These are phyloP conservation scores for Coemansia sp. DNA, from an alignment of 192 early-diverging fungal species.

Conservation along the genomic window DNA sequence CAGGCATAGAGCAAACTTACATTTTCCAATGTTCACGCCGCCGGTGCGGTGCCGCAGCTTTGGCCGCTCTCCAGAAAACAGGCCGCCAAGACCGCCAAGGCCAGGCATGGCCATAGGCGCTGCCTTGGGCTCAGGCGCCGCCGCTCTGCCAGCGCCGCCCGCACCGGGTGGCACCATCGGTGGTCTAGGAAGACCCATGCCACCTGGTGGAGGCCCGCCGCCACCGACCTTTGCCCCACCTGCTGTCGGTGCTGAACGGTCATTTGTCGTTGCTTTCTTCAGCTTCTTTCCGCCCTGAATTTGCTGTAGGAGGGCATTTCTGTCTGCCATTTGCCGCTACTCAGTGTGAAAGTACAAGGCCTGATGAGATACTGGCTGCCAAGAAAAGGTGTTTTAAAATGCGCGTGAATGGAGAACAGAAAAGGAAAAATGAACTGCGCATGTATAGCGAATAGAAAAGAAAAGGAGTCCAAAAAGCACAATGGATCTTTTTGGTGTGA, in stretches of 20 bases:
- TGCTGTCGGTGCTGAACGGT: slow-evolving; percentile 62
- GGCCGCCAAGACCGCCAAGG: slow-evolving; percentile 60
- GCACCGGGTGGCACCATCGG: slow-evolving; percentile 30
- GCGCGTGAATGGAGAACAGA: too few relatives aligned
- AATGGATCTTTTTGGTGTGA: too few relatives aligned
- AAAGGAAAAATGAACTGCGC: too few relatives aligned
- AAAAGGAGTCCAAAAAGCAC: too few relatives aligned
- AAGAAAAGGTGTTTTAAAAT: too few relatives aligned
- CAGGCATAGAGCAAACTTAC: slow-evolving; percentile 14
- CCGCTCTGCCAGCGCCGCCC: slow-evolving; percentile 20
- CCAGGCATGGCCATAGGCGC: slow-evolving; percentile 46
- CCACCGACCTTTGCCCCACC: slow-evolving; percentile 38
- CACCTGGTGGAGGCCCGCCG: slow-evolving; percentile 33
- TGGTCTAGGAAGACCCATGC: slow-evolving; percentile 31
- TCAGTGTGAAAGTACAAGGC: neutral
- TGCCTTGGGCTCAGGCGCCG: slow-evolving; percentile 21
- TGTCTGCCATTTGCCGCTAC: slow-evolving; percentile 31
- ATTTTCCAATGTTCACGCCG: slow-evolving; percentile 56
- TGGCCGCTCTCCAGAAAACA: slow-evolving; percentile 72
- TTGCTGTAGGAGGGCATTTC: slow-evolving; percentile 64
- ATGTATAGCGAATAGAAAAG: too few relatives aligned
- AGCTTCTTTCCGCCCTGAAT: slow-evolving; percentile 72
- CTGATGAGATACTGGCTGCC: neutral
- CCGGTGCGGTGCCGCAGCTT: slow-evolving; percentile 62
- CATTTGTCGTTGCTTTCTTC: slow-evolving; percentile 71